phyloP scores from a whole-genome alignment of 1,284 basidiomycete genomes.

The Polyporus tsugae region DNA sequence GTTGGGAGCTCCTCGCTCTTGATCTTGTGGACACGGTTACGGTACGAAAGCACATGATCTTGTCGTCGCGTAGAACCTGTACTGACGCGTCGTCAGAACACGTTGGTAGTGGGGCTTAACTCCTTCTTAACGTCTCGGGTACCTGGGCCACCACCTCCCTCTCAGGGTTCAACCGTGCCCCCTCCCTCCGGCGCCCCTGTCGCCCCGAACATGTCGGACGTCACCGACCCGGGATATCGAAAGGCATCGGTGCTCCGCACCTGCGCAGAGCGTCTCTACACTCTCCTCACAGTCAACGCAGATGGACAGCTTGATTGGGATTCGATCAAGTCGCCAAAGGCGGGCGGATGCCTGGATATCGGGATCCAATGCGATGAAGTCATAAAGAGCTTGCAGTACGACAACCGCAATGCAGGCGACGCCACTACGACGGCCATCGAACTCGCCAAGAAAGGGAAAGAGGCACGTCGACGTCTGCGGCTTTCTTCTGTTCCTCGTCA shows the following conservation, averaged over 20 bases:
- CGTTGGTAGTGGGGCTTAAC: not conserved
- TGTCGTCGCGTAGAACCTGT: not conserved
- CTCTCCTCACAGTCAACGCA: not conserved
- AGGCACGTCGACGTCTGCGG: not conserved
- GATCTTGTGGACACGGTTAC: not conserved
- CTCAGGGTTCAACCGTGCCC: not conserved
- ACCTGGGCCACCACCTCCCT: not conserved
- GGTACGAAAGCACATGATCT: not conserved
- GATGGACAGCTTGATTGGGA: conserved; percentile 16
- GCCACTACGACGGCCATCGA: conserved; percentile 6
- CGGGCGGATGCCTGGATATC: conserved; percentile 7
- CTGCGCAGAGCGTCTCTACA: conserved; percentile 14
- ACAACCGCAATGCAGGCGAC: conserved; percentile 4
- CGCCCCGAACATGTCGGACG: not conserved
- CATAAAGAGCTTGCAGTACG: conserved; percentile 2
- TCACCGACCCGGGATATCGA: conserved; percentile 14
- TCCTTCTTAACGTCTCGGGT: too few relatives aligned
- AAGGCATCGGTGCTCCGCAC: conserved; percentile 8
- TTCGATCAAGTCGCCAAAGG: conserved; percentile 14
- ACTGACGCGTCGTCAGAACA: not conserved
- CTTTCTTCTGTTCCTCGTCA: not conserved
- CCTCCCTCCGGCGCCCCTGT: not conserved
- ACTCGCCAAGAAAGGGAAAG: conserved; percentile 4
- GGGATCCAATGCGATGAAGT: conserved; percentile 17
- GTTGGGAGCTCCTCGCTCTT: conserved; percentile 1